Evolutionary conservation across 2,329 filamentous ascomycete species (phyloP), one percentile per base, ranked within the genome.

Genomic region (Phaeomoniella chlamydospora): DNA sequence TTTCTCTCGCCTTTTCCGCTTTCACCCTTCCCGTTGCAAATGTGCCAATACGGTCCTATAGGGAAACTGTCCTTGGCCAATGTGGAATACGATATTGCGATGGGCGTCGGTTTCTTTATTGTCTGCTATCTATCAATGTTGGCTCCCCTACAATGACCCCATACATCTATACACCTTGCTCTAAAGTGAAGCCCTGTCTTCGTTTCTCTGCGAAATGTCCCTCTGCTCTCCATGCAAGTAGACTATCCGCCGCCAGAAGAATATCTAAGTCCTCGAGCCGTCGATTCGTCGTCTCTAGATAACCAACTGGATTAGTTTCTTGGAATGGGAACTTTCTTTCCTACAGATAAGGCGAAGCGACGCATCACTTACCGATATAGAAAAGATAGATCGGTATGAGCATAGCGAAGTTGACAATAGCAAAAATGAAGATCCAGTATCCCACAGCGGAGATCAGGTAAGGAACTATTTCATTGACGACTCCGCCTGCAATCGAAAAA

Each of bases 211-310:
- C 22, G n/a, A 26, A 26, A 9, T 6, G 9, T n/a, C n/a, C n/a
- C 22, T 26, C 22, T 9, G 22, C 22, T 9, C 22, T 6, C 22
- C 22, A 26, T 26, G 22, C 22, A 3, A 70, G 41, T 3, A 53
- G 46, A 0, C 57, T 57, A 16, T 58, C 51, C 0, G 43, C 43
- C 6, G 56, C 52, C 36, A 58, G 62, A 39, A 57, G 57, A 2
- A 47, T 47, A 32, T 61, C 57, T 5, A 62, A 45, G 18, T 56
- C 53, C 37, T 56, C 53, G 2, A 55, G 42, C 4, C 41, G 50
- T 1, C 51, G 46, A 32, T 49, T 49, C 10, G 48, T 48, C 45
- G 52, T 56, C 29, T 58, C 52, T 0, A 55, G 53, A 22, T 56
- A 57, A n/a, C n/a, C n/a, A n/a, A n/a, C n/a, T n/a, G n/a, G n/a